phyloP scores from a whole-genome alignment of 2,329 filamentous ascomycete species.

The Aureobasidium sp. region DNA sequence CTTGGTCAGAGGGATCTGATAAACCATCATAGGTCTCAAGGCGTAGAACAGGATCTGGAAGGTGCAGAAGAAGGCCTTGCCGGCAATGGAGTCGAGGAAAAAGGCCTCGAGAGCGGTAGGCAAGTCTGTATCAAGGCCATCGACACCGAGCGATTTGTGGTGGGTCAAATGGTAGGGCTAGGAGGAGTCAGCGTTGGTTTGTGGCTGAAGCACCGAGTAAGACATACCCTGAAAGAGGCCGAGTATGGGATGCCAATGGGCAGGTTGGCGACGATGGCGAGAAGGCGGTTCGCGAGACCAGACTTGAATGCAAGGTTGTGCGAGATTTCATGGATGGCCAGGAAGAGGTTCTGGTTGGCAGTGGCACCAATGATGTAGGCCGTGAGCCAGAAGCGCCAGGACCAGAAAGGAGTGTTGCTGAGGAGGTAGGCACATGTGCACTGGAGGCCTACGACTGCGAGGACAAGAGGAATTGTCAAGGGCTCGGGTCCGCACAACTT shows the following conservation, averaged over 20 bases:
- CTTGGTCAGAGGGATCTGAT: slow-evolving; percentile 77
- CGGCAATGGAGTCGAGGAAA: slow-evolving; percentile 88
- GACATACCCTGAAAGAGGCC: slow-evolving; percentile 77
- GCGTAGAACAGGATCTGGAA: slow-evolving; percentile 99
- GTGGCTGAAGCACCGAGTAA: background rate
- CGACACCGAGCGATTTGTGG: slow-evolving; percentile 96
- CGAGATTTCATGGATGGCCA: slow-evolving; percentile 97
- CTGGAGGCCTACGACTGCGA: slow-evolving; percentile 76
- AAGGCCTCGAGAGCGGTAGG: slow-evolving; percentile 86
- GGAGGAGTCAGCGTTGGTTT: background rate
- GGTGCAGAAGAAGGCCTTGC: slow-evolving; percentile 98
- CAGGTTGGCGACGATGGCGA: slow-evolving; percentile 90
- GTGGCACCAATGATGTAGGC: slow-evolving; percentile 91
- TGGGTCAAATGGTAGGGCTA: slow-evolving; percentile 96
- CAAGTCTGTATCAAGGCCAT: slow-evolving; percentile 91
- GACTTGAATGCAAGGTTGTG: slow-evolving; percentile 93
- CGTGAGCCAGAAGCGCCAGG: slow-evolving; percentile 75
- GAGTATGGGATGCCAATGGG: slow-evolving; percentile 95
- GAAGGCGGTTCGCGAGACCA: slow-evolving; percentile 68
- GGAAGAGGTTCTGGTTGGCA: slow-evolving; percentile 95
- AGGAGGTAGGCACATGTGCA: slow-evolving; percentile 70
- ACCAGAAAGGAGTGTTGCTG: slow-evolving; percentile 69
- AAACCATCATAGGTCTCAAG: slow-evolving; percentile 88
- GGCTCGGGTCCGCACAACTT: slow-evolving; percentile 96
- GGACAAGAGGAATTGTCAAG: slow-evolving; percentile 87